These are phyloP conservation scores for Trichoderma breve DNA, from an alignment of 2,329 filamentous ascomycete species.

Conservation along the genomic window DNA sequence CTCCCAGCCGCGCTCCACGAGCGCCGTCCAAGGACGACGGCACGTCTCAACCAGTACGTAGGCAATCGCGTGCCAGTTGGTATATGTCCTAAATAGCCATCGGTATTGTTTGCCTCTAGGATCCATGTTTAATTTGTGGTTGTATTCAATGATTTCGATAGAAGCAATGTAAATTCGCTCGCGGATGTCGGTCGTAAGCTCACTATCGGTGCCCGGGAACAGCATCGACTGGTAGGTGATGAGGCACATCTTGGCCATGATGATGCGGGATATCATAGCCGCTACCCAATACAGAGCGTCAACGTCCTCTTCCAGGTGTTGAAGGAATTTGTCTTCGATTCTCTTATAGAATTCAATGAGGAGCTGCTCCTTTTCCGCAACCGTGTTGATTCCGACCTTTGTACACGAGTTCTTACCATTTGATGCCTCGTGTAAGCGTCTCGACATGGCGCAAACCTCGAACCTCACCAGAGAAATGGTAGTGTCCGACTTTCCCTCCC, in stretches of 20 bases:
- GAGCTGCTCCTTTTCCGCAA: constrained; percentile 42
- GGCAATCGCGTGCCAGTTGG: constrained; percentile 51
- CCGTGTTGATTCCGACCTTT: constrained; percentile 30
- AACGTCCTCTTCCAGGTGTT: constrained; percentile 47
- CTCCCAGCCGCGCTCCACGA: constrained; percentile 51
- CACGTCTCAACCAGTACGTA: constrained; percentile 48
- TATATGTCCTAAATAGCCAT: constrained; percentile 52
- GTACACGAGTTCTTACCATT: constrained; percentile 35
- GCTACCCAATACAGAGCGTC: constrained; percentile 65
- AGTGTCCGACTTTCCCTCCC: constrained; percentile 52
- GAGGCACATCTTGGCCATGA: constrained; percentile 76
- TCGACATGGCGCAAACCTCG: constrained; percentile 47
- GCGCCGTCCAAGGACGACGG: constrained; percentile 48
- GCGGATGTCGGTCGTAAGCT: constrained; percentile 59
- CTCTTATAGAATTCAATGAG: constrained; percentile 52
- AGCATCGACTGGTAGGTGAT: constrained; percentile 74
- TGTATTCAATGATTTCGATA: constrained; percentile 71
- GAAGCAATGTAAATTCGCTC: constrained; percentile 70
- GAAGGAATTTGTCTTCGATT: constrained; percentile 55
- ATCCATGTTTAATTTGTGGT: constrained; percentile 63
- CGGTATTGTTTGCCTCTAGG: constrained; percentile 44
- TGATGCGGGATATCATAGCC: constrained; percentile 65
- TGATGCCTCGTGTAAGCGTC: constrained; percentile 36
- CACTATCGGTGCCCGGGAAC: constrained; percentile 54
- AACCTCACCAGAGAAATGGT: constrained; percentile 49